phyloP scores from a whole-genome alignment of 2,329 filamentous ascomycete species.

The Thelonectria discophora region DNA sequence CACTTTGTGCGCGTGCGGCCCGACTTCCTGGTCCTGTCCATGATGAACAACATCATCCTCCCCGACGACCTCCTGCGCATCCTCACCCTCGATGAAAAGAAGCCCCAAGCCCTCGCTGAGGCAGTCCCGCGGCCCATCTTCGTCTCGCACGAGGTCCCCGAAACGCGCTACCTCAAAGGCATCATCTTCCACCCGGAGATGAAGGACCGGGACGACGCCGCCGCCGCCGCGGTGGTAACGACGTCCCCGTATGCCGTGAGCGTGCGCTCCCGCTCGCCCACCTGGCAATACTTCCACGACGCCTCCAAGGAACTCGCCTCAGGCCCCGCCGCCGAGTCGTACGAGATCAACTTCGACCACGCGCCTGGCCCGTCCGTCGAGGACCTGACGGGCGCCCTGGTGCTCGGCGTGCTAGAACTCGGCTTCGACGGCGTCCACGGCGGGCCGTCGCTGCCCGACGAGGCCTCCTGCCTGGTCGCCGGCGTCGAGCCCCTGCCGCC shows the following conservation, averaged over 20 bases:
- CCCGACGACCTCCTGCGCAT: conserved; percentile 37
- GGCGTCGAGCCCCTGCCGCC: conserved; percentile 39
- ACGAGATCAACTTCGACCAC: conserved; percentile 42
- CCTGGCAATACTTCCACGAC: conserved; percentile 40
- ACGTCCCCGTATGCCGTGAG: conserved; percentile 16
- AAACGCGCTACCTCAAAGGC: conserved; percentile 36
- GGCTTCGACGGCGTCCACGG: conserved; percentile 25
- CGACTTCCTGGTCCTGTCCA: conserved; percentile 36
- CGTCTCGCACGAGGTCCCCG: conserved; percentile 32
- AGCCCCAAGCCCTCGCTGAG: conserved; percentile 21
- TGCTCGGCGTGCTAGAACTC: conserved; percentile 40
- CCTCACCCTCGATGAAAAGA: conserved; percentile 9
- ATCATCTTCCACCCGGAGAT: conserved; percentile 40
- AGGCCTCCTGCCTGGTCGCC: conserved; percentile 32
- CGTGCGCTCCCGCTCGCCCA: conserved; percentile 40
- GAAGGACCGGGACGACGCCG: conserved; percentile 8
- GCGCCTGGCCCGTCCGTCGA: conserved; percentile 33
- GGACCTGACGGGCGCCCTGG: conserved; percentile 28
- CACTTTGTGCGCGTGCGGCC: conserved; percentile 42
- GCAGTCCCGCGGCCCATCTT: conserved; percentile 38
- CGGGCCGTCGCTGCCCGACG: conserved; percentile 6
- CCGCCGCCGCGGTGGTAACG: too few species aligned
- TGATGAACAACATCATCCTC: conserved; percentile 42
- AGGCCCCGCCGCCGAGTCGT: conserved; percentile 24
- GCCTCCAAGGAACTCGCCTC: conserved; percentile 17